A percentile compares a stretch with the other conserved stretches of the same genome.
These are phyloP conservation scores for Backusella mclennaniae DNA, from an alignment of 192 early-diverging fungal genomes.

Conservation along the genomic window DNA sequence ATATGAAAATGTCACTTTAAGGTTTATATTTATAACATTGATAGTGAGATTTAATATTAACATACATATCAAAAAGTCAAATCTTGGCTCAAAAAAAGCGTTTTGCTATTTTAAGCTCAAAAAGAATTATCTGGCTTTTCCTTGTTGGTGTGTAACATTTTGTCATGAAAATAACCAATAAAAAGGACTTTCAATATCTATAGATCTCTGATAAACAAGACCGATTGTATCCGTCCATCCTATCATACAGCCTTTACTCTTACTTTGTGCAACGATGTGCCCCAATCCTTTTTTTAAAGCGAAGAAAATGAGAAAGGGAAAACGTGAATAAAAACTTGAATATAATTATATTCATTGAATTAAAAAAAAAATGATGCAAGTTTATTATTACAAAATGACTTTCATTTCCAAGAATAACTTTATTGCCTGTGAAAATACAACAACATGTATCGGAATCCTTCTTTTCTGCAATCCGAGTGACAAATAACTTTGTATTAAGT, in stretches of 20 bases:
- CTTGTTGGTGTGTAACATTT: not conserved
- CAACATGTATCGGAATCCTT: not conserved
- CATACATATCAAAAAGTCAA: too few relatives aligned
- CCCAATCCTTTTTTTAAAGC: not conserved
- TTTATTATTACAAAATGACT: not conserved
- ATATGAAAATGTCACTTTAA: too few relatives aligned
- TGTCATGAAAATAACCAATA: not conserved
- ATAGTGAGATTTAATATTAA: not conserved
- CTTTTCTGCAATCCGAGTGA: not conserved
- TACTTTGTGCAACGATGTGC: not conserved
- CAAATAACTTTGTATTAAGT: not conserved
- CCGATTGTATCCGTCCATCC: not conserved
- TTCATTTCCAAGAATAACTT: not conserved
- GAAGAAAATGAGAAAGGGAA: not conserved
- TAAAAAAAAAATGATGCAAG: not conserved
- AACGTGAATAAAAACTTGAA: not conserved
- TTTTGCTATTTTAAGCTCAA: not conserved
- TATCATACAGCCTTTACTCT: not conserved
- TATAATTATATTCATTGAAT: not conserved
- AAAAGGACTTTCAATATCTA: not conserved
- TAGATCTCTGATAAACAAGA: constrained; percentile 5
- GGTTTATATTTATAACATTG: too few relatives aligned
- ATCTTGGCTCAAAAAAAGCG: too few relatives aligned
- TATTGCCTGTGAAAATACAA: not conserved
- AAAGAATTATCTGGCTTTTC: not conserved